Evolutionary conservation across 495 filamentous ascomycete species (phyloP), one percentile per base, ranked within the genome.

Genomic region (Choiromyces venosus): DNA sequence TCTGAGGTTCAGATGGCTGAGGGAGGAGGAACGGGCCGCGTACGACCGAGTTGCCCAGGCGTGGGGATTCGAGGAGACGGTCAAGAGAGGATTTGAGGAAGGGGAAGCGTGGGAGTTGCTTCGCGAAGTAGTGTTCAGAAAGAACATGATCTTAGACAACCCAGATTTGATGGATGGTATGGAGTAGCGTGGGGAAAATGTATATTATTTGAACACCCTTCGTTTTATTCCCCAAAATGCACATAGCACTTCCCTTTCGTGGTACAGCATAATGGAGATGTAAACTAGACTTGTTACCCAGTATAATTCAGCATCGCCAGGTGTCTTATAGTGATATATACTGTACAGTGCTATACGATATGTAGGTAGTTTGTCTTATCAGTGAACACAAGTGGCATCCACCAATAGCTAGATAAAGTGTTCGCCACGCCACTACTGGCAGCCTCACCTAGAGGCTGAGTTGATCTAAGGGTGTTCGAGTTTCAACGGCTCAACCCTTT

Each of bases 21-120:
- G 92, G 42, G 95, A 99, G 83, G 93, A 97, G 67, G 95, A 99
- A 83, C 87, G 95, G 33, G 91, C 89, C n/a, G 92, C 94, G 12
- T 82, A 94, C 73, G 95, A 99, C 85, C 89, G 87, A 80, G 87
- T 99, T 68, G 93, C 93, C 33, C 84, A 90, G 67, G 89, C 90
- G 10, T 99, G 96, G 91, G 95, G 95, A 0, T 98, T 98, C 80
- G 88, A 89, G 71, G 91, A 96, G 78, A 81, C 80, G n/a, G 89
- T 86, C 80, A 89, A 89, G 82, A 86, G 90, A 78, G 95, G 95
- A 2, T 92, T 97, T 80, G 95, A 99, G 81, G 91, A 93, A 74
- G 94, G 96, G 2, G 87, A 88, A 68, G 94, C 96, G 69, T 99
- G 94, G 91, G 89, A 93, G 79, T 87, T 84, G 70, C 86, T 99